Base-by-base conservation (phyloP, 345 rosid genomes). In the Hypericum androsaemum region DNA sequence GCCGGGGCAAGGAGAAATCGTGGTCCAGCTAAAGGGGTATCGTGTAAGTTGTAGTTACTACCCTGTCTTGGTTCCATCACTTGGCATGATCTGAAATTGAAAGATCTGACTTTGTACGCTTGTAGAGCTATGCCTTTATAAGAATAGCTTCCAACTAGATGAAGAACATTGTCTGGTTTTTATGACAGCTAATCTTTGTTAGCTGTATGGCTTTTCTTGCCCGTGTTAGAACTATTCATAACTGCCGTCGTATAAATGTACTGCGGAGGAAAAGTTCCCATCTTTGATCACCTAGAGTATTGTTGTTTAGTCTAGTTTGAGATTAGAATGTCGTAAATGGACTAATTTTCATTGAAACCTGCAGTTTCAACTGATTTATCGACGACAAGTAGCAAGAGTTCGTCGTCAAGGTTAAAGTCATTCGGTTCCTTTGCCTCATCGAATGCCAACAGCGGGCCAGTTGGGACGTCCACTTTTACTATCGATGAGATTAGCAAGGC, bases 401-500 rank as follows among this genome's bases (percentile, higher is more conserved):
- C 58, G 69, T 67, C 73, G 6, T 58, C 68, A 6, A 67, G 53
- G 54, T 59, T 65, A 39, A 86, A 37, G 53, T 72, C 74, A 16
- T 84, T 77, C 16, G 55, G 65, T 57, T 81, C 94, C 47, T 71
- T 72, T 58, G 65, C 71, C 43, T 79, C 83, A 64, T 59, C 86
- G 52, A 64, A 67, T 57, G 52, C 61, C 22, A 59, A 65, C 35
- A 80, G 70, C 47, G 83, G 76, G 64, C 66, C 58, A 41, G 46
- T 61, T 51, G 72, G 64, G 8, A 53, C 72, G 16, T 17, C 55
- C 7, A 64, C 55, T 16, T 82, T 84, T 65, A 64, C 96, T 57
- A 63, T 79, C 52, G 76, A 61, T 64, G 95, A 84, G 69, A 75
- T 90, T 61, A 65, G 58, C 39, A 90, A 75, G 64, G 95, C 95